These are phyloP conservation scores for Bacidia gigantensis DNA, from an alignment of 495 filamentous ascomycete genomes.

Conservation along the genomic window DNA sequence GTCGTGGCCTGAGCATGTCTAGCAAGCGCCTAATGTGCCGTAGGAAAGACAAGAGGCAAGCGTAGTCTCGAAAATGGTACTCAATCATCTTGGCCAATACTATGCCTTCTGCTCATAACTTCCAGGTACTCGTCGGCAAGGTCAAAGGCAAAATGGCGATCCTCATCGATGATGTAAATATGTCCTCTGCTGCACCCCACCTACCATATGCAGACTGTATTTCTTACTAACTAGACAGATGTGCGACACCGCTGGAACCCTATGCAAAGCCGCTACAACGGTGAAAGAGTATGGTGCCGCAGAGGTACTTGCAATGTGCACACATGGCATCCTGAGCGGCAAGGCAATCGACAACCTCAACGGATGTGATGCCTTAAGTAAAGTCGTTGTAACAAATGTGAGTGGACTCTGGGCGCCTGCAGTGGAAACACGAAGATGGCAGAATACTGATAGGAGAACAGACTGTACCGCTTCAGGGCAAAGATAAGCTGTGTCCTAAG, in stretches of 20 bases:
- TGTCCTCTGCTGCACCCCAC: not conserved
- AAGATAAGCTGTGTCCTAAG: slow-evolving; percentile 62
- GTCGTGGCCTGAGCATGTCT: too few relatives aligned
- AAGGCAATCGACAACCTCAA: slow-evolving; percentile 87
- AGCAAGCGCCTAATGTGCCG: not conserved
- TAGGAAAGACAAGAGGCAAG: slow-evolving; percentile 72
- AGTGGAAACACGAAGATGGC: too few relatives aligned
- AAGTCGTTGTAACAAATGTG: slow-evolving; percentile 77
- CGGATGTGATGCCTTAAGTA: slow-evolving; percentile 53
- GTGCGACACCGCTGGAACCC: slow-evolving; percentile 93
- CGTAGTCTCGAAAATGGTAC: slow-evolving; percentile 83
- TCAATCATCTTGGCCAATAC: not conserved
- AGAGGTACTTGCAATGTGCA: slow-evolving; percentile 86
- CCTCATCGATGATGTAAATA: slow-evolving; percentile 58
- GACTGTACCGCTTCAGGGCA: slow-evolving; percentile 81
- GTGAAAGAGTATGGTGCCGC: slow-evolving; percentile 80
- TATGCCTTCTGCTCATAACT: not conserved
- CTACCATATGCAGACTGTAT: not conserved
- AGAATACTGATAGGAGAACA: too few relatives aligned
- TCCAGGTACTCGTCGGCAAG: slow-evolving; percentile 45
- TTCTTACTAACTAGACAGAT: slow-evolving; percentile 27
- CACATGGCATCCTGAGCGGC: slow-evolving; percentile 86
- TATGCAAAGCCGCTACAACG: slow-evolving; percentile 83
- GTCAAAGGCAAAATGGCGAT: slow-evolving; percentile 51
- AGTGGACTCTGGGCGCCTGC: too few relatives aligned